Conservation (phyloP, 1,284 basidiomycete species). For the Ceratobasidium sp. region DNA sequence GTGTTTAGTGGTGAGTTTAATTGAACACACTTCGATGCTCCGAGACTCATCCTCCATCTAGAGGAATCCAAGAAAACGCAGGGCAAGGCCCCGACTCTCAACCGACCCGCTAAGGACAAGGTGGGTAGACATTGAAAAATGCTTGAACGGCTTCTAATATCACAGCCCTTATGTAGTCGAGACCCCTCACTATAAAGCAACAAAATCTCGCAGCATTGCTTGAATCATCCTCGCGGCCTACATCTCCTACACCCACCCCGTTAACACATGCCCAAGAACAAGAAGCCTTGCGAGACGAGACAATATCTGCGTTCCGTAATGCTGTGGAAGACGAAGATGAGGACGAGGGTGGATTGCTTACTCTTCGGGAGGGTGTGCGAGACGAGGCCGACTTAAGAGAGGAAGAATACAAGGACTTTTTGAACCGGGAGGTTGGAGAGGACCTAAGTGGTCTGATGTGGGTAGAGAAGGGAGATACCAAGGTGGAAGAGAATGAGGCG, state of each 20-base stretch:
- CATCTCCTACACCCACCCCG: constrained; percentile 56
- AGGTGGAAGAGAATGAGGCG: constrained; percentile 52
- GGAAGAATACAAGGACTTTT: constrained; percentile 80
- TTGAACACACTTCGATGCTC: constrained; percentile 52
- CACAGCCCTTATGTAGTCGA: constrained; percentile 52
- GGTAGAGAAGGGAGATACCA: constrained; percentile 48
- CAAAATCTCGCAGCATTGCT: constrained; percentile 64
- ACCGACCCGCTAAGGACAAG: constrained; percentile 53
- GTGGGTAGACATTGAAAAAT: constrained; percentile 50
- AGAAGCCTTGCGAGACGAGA: constrained; percentile 76
- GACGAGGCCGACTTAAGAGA: constrained; percentile 78
- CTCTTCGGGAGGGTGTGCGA: constrained; percentile 76
- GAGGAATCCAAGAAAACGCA: constrained; percentile 66
- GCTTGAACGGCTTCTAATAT: constrained; percentile 11
- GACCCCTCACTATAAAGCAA: constrained; percentile 68
- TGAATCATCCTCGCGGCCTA: constrained; percentile 58
- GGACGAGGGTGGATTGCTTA: constrained; percentile 65
- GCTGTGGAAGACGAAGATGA: constrained; percentile 55
- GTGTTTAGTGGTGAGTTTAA: constrained; percentile 74
- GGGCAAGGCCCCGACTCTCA: constrained; percentile 16
- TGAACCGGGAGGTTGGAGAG: constrained; percentile 83
- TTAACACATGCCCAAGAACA: constrained; percentile 85
- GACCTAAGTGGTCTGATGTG: constrained; percentile 65
- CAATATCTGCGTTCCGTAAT: constrained; percentile 79
- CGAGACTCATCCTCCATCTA: constrained; percentile 51